phyloP scores from a whole-genome alignment of 768 basidiomycete genomes.

The Multifurca ochricompacta region DNA sequence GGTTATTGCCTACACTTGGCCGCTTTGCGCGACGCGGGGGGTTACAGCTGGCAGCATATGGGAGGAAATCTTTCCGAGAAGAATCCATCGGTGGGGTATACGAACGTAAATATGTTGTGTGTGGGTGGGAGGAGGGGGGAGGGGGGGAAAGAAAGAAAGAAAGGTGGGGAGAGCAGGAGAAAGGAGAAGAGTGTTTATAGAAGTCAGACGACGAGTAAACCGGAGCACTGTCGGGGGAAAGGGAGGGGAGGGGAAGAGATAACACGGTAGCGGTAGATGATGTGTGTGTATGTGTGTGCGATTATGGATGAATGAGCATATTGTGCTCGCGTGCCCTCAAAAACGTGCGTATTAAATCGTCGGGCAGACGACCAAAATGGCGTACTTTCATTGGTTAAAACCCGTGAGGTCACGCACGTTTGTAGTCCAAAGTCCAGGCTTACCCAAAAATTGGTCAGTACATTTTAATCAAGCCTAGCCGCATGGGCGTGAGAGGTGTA shows the following conservation, averaged over 20 bases:
- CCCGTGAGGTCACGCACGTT: conserved; percentile 1
- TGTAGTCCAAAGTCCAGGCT: not conserved
- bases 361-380: conserved; percentile 20
- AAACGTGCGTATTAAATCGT: conserved; percentile 2
- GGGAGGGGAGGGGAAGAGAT: too few relatives aligned
- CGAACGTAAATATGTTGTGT: too few relatives aligned
- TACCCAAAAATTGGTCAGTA: not conserved
- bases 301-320: not conserved
- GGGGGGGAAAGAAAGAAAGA: not conserved
- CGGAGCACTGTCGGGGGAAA: not conserved
- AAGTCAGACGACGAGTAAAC: not conserved
- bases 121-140: not conserved
- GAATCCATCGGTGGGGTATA: conserved; percentile 5
- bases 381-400: conserved; percentile 1
- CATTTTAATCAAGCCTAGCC: not conserved
- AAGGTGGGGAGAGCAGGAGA: not conserved
- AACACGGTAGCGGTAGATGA: not conserved
- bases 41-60: conserved; percentile 35
- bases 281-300: too few relatives aligned
- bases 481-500: not conserved
- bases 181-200: not conserved
- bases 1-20: not conserved
- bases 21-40: conserved; percentile 43
- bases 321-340: conserved; percentile 20
- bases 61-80: conserved; percentile 17